Evolutionary conservation across 306 rosid species (phyloP), one percentile per base, ranked within the genome.

Genomic region (Carpinus viminea): DNA sequence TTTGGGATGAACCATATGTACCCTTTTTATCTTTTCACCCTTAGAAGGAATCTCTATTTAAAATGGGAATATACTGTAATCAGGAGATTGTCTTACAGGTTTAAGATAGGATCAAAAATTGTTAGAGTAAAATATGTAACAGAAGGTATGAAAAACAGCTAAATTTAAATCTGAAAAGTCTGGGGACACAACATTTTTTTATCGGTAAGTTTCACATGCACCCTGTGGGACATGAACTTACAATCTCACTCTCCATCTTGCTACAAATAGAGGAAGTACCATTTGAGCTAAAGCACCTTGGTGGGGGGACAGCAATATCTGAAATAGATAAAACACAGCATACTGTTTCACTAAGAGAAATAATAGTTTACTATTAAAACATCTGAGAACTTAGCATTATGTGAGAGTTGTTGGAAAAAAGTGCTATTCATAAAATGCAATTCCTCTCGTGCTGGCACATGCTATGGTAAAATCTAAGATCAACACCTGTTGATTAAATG

Each of bases 391-490:
- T 7, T 34, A 38, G 26, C 72, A 17, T 66, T 36, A 41, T 36
- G 26, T 41, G 45, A 64, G 21, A 64, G 47, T 66, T 9, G 72
- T 38, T 18, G 72, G 47, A 61, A 41, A 68, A 8, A 41, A 38
- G 1, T 68, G 51, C 7, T 68, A 31, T 41, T 41, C 8, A 38
- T 5, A 18, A 66, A 41, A 38, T 66, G 26, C 1, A 4, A 66
- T 43, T 68, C n/a, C 51, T 41, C 51, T 28, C 24, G 8, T 68
- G 28, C 15, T 9, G 17, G 8, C 28, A 68, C 51, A 68, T 68
- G 51, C 45, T 68, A 5, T 68, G 51, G 48, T 41, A 41, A 68
- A 64, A 68, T 68, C 72, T 68, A 68, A 41, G 52, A 41, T 68
- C 50, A 38, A n/a, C 51, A 66, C 72, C 26, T 24, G 13, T 68